Evolutionary conservation across 441 rosid species (phyloP).

Genomic region (Theobroma grandiflorum): DNA sequence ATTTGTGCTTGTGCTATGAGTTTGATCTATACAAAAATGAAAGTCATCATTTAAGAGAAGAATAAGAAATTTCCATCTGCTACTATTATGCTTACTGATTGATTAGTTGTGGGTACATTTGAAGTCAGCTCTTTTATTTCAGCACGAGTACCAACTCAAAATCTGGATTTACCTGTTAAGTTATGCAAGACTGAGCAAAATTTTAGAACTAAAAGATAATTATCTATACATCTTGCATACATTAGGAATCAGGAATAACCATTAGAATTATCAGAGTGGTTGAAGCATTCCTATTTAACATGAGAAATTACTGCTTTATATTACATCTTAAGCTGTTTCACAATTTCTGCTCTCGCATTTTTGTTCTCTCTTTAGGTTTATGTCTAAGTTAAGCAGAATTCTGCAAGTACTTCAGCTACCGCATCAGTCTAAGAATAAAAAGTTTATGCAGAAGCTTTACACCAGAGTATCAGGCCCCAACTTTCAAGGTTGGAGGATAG

Average conservation of each 20-base stretch:
- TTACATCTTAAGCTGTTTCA: conserved; percentile 11
- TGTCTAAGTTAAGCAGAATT: background rate
- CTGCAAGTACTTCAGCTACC: background rate
- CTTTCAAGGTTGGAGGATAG: background rate
- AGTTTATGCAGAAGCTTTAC: background rate
- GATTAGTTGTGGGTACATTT: background rate
- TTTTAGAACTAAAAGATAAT: background rate
- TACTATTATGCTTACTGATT: background rate
- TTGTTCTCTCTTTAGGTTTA: background rate
- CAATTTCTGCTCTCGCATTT: background rate
- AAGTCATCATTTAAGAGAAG: background rate
- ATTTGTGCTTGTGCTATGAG: background rate
- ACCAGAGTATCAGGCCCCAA: background rate
- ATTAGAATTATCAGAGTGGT: background rate
- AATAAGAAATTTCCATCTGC: background rate
- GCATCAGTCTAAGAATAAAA: background rate
- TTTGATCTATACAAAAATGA: background rate
- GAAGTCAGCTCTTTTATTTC: conserved; percentile 5
- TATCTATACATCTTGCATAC: background rate
- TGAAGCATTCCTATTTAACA: background rate
- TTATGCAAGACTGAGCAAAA: background rate
- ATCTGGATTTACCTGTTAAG: background rate
- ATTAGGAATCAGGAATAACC: background rate
- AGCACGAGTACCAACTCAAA: background rate
- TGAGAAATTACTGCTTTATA: background rate